These are phyloP conservation scores for Fusarium dlaminii DNA, from an alignment of 2,329 filamentous ascomycete species.

Conservation along the genomic window DNA sequence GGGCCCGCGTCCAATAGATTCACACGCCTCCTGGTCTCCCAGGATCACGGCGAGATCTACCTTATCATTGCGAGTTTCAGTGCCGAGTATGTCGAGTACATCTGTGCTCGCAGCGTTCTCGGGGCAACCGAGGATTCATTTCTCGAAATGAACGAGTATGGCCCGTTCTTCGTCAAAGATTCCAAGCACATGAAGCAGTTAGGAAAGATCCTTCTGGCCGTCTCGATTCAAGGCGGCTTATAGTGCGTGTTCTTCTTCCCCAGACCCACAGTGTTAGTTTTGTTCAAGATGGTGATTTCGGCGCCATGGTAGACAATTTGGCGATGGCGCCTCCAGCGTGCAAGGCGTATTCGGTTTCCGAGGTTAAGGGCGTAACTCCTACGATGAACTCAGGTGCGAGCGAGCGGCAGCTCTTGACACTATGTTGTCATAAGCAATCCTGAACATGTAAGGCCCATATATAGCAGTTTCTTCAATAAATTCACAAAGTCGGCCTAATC, in stretches of 20 bases:
- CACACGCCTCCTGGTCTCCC: background rate
- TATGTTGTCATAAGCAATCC: too few species aligned
- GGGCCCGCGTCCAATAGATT: background rate
- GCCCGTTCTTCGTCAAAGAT: background rate
- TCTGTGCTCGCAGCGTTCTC: background rate
- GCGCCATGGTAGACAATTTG: too few species aligned
- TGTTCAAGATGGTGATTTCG: too few species aligned
- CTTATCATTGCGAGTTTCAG: background rate
- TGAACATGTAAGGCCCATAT: too few species aligned
- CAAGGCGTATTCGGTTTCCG: too few species aligned
- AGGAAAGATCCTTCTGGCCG: background rate
- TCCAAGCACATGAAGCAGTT: background rate
- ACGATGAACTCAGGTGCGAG: too few species aligned
- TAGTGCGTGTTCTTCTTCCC: background rate
- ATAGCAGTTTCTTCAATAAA: background rate
- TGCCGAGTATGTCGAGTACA: background rate
- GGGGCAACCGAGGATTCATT: background rate
- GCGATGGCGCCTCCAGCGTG: too few species aligned
- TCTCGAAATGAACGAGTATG: background rate
- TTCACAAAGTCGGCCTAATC: background rate
- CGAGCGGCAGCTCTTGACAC: too few species aligned
- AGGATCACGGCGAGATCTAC: background rate
- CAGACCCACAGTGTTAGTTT: too few species aligned
- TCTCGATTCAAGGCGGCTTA: background rate
- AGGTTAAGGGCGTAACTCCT: too few species aligned